phyloP scores from a whole-genome alignment of 257 asterid genomes.

The Solanum pennellii region DNA sequence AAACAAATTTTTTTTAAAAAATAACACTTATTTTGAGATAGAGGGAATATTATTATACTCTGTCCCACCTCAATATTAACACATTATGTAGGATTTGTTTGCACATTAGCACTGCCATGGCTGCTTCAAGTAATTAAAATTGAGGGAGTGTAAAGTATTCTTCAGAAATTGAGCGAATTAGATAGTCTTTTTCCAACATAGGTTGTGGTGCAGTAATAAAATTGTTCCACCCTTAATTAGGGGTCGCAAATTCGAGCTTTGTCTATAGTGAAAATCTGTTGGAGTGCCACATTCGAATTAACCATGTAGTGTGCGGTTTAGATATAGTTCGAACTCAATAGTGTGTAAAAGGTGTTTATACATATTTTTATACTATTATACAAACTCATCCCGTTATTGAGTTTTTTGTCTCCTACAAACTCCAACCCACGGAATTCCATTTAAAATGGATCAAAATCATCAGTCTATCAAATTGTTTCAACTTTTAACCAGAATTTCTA shows the following conservation, averaged over 20 bases:
- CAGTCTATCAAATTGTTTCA: not conserved
- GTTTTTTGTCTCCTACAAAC: not conserved
- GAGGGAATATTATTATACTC: not conserved
- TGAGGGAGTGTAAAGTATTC: no score
- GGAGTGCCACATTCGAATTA: no score
- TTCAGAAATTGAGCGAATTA: no score
- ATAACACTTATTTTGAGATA: no score
- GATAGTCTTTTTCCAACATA: not conserved
- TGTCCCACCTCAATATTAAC: not conserved
- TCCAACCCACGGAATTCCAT: not conserved
- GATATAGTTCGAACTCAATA: not conserved
- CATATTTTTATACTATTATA: not conserved
- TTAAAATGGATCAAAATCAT: not conserved
- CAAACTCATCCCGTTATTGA: not conserved
- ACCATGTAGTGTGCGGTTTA: no score
- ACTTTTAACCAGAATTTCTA: not conserved
- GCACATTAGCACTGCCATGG: not conserved
- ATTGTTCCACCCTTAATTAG: no score
- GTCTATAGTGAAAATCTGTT: no score
- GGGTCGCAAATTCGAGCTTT: no score
- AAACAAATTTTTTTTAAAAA: no score
- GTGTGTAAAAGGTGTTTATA: not conserved
- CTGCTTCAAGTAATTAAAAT: no score
- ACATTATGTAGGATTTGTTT: not conserved
- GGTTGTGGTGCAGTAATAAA: not conserved